phyloP scores from a whole-genome alignment of 805 yeast species.

The Barnettozyma californica region DNA sequence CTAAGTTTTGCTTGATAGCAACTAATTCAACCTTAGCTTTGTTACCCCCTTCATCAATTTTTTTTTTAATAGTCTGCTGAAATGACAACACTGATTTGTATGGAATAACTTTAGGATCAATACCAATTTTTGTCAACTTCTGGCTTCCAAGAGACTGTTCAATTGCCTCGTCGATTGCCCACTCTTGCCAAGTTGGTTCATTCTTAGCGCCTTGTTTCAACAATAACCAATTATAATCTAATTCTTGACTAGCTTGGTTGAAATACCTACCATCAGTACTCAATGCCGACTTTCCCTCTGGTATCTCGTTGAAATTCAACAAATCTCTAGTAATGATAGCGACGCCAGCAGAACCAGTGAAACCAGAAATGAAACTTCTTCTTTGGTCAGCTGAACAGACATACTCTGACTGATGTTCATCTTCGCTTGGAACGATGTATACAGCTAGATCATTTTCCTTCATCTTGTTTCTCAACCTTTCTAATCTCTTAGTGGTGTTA shows the following conservation, averaged over 20 bases:
- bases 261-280: slow-evolving; percentile 96
- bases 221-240: slow-evolving; percentile 74
- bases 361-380: slow-evolving; percentile 77
- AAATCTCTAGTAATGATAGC: slow-evolving; percentile 67
- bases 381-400: slow-evolving; percentile 79
- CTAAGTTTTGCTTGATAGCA: slow-evolving; percentile 56
- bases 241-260: slow-evolving; percentile 80
- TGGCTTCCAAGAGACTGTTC: slow-evolving; percentile 37
- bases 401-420: slow-evolving; percentile 91
- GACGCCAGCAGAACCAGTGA: slow-evolving; percentile 90
- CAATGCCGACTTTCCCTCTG: slow-evolving; percentile 66
- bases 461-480: slow-evolving; percentile 60
- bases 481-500: slow-evolving; percentile 56
- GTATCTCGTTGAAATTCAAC: slow-evolving; percentile 35
- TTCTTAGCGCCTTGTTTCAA: slow-evolving; percentile 76
- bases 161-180: slow-evolving; percentile 55
- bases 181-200: slow-evolving; percentile 73
- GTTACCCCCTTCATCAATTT: slow-evolving; percentile 23
- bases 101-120: slow-evolving; percentile 75
- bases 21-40: slow-evolving; percentile 39
- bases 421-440: slow-evolving; percentile 81
- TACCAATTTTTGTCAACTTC: slow-evolving; percentile 56
- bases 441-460: slow-evolving; percentile 56
- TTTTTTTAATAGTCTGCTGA: slow-evolving; percentile 24
- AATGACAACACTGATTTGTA: slow-evolving; percentile 32